phyloP scores from a whole-genome alignment of 192 early-diverging fungal species.

The Globomyces pollinis-pini region DNA sequence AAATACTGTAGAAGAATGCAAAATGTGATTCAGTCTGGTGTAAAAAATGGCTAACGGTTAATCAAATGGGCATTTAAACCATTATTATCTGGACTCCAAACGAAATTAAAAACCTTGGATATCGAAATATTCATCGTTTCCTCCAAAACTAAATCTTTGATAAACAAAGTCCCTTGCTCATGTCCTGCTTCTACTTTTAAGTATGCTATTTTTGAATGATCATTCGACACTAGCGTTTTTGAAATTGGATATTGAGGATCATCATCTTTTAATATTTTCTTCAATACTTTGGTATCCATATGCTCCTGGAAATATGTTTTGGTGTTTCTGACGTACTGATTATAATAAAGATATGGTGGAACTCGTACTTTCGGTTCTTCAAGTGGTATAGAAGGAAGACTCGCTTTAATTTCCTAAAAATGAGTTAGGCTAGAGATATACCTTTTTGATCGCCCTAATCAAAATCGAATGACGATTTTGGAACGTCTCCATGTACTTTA shows the following conservation, averaged over 20 bases:
- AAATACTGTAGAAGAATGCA: not conserved
- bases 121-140: not conserved
- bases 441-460: too few relatives aligned
- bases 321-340: too few relatives aligned
- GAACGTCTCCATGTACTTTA: too few relatives aligned
- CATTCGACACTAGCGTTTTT: not conserved
- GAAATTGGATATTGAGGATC: not conserved
- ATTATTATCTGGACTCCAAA: not conserved
- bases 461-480: too few relatives aligned
- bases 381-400: not conserved
- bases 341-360: not conserved
- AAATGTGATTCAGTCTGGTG: not conserved
- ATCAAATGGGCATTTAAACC: too few relatives aligned
- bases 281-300: not conserved
- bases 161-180: constrained; percentile 1
- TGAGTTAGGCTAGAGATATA: too few relatives aligned
- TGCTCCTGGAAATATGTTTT: not conserved
- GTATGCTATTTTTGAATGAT: not conserved
- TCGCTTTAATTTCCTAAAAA: not conserved
- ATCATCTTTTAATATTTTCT: not conserved
- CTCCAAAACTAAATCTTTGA: too few relatives aligned
- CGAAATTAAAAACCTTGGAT: constrained; percentile 1
- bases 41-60: too few relatives aligned
- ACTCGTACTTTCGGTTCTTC: not conserved
- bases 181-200: not conserved